A percentile compares a stretch with the other conserved stretches of the same genome.
Evolutionary conservation across 2,329 filamentous ascomycete genomes (phyloP).

Genomic region (Paramyrothecium roridum): DNA sequence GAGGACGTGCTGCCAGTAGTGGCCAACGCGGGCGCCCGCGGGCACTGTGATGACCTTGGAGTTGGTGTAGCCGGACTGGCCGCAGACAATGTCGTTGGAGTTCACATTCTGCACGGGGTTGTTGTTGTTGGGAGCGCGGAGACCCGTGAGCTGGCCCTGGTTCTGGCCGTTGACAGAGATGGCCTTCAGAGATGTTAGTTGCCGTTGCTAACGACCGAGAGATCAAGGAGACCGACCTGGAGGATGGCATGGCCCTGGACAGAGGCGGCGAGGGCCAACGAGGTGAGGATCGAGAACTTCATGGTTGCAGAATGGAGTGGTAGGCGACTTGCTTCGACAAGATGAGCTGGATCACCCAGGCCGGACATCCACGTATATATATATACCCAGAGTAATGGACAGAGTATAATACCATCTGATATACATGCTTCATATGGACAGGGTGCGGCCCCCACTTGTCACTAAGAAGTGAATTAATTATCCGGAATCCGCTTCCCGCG

Average conservation of each 20-base stretch:
- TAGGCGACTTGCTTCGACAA: not conserved
- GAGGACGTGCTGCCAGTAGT: conserved; percentile 48
- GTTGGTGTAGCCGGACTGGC: conserved; percentile 32
- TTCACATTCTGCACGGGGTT: conserved; percentile 47
- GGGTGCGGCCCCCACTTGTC: not conserved
- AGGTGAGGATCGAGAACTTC: conserved; percentile 6
- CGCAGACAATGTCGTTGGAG: conserved; percentile 43
- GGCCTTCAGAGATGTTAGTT: conserved; percentile 10
- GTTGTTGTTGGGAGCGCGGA: conserved; percentile 46
- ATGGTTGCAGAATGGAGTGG: conserved; percentile 2
- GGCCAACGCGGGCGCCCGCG: conserved; percentile 44
- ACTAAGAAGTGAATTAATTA: not conserved
- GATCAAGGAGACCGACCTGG: conserved; percentile 18
- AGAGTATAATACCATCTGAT: too few species aligned
- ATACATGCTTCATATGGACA: too few species aligned
- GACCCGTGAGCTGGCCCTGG: conserved; percentile 45
- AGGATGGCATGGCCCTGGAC: conserved; percentile 39
- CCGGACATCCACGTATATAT: not conserved
- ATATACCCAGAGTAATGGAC: not conserved
- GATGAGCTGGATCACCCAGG: not conserved
- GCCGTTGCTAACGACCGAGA: not conserved
- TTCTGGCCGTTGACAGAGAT: conserved; percentile 46
- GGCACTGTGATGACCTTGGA: conserved; percentile 40
- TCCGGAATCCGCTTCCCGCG: not conserved
- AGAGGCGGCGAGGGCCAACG: conserved; percentile 17